These are phyloP conservation scores for Yamadazyma dendronema DNA, from an alignment of 1,139 yeast species.

Conservation along the genomic window DNA sequence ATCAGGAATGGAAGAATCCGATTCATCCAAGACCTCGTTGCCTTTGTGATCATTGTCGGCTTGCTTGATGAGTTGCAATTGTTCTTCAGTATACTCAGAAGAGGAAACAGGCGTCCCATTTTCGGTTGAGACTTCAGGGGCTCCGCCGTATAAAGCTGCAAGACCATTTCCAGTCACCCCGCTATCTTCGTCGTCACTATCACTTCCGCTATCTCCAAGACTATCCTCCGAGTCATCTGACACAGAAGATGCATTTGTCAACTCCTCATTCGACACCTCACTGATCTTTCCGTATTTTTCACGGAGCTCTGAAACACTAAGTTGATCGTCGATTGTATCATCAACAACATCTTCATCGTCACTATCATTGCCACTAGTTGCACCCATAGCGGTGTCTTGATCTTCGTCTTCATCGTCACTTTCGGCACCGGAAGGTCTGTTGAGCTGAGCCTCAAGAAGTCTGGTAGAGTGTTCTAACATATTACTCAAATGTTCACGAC, in stretches of 20 bases:
- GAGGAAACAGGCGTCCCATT: slow-evolving; percentile 1
- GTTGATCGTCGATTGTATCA: slow-evolving; percentile 46
- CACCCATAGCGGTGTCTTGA: slow-evolving; percentile 1
- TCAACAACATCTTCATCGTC: slow-evolving; percentile 20
- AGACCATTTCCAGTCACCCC: slow-evolving; percentile 14
- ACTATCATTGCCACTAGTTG: slow-evolving; percentile 10
- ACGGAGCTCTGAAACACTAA: slow-evolving; percentile 65
- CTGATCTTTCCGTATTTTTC: slow-evolving; percentile 55
- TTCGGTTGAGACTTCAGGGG: too few relatives aligned
- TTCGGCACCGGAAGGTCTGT: slow-evolving; percentile 31
- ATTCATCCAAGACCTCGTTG: slow-evolving; percentile 12
- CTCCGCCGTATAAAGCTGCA: too few relatives aligned
- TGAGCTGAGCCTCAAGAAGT: slow-evolving; percentile 79
- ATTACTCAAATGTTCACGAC: slow-evolving; percentile 83
- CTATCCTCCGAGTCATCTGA: slow-evolving; percentile 14
- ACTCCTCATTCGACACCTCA: slow-evolving; percentile 22
- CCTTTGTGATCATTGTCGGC: slow-evolving; percentile 17
- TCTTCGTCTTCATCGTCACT: slow-evolving; percentile 20
- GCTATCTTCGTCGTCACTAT: slow-evolving; percentile 18
- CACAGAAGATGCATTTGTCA: slow-evolving; percentile 13
- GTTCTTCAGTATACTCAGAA: slow-evolving; percentile 36
- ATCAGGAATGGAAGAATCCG: slow-evolving; percentile 21
- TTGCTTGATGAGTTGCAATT: slow-evolving; percentile 29
- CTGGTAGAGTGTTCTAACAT: slow-evolving; percentile 92
- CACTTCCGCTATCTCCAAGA: slow-evolving; percentile 9